These are phyloP conservation scores for Penicillium simplicissimum DNA, from an alignment of 495 filamentous ascomycete species.

Conservation along the genomic window DNA sequence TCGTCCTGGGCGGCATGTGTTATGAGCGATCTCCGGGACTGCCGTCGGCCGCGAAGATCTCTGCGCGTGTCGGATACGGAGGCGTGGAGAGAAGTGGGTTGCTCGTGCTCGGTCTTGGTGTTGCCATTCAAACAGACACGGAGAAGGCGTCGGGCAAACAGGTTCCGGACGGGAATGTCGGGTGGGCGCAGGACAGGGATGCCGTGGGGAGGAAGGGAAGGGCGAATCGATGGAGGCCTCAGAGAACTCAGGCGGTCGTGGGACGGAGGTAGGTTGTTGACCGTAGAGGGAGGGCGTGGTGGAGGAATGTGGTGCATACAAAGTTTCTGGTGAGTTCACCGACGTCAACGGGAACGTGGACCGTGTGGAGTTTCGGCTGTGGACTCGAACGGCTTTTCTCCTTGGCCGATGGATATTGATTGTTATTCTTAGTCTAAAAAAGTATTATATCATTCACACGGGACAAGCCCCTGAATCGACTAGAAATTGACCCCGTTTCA, in stretches of 20 bases:
- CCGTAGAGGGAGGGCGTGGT: background rate
- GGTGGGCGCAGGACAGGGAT: slow-evolving; percentile 2
- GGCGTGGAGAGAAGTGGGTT: slow-evolving; percentile 17
- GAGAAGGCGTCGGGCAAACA: slow-evolving; percentile 2
- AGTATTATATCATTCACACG: slow-evolving; percentile 4
- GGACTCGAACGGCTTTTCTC: slow-evolving; percentile 19
- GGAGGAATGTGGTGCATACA: slow-evolving; percentile 15
- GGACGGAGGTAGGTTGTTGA: background rate
- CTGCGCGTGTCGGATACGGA: slow-evolving; percentile 29
- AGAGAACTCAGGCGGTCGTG: background rate
- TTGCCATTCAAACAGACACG: slow-evolving; percentile 31
- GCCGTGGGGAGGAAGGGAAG: slow-evolving; percentile 1
- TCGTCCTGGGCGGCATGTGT: slow-evolving; percentile 67
- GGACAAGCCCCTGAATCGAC: slow-evolving; percentile 10
- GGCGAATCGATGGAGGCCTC: background rate
- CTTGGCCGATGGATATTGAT: background rate
- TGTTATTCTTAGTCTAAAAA: background rate
- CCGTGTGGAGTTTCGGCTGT: slow-evolving; percentile 25
- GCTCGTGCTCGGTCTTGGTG: slow-evolving; percentile 19
- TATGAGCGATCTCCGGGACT: slow-evolving; percentile 32
- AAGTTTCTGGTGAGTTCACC: slow-evolving; percentile 8
- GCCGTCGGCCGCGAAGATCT: slow-evolving; percentile 25
- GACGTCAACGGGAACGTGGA: slow-evolving; percentile 36
- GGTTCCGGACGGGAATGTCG: slow-evolving; percentile 3
- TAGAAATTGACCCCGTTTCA: slow-evolving; percentile 10